phyloP scores from a whole-genome alignment of 495 filamentous ascomycete species.

The Coniosporium apollinis region DNA sequence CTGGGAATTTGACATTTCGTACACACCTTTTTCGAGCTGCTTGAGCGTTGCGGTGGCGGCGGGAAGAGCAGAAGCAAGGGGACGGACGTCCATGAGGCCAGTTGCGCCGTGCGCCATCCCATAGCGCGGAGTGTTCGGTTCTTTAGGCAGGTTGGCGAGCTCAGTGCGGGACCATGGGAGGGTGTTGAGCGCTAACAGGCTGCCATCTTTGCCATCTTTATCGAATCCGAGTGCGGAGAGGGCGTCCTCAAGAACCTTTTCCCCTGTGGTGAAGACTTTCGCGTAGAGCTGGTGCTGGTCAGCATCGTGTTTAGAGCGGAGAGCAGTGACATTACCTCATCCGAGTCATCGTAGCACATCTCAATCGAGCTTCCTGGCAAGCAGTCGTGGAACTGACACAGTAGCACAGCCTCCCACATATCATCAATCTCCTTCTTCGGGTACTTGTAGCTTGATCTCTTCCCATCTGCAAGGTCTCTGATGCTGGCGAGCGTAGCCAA shows the following conservation, averaged over 20 bases:
- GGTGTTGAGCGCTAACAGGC: slow-evolving; percentile 54
- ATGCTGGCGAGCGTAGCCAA: slow-evolving; percentile 76
- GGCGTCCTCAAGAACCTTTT: slow-evolving; percentile 51
- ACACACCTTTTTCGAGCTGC: slow-evolving; percentile 51
- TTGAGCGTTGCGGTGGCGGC: slow-evolving; percentile 40
- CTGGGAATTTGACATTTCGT: slow-evolving; percentile 59
- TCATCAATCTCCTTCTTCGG: slow-evolving; percentile 80
- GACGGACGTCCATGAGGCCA: slow-evolving; percentile 33
- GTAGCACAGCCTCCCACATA: slow-evolving; percentile 76
- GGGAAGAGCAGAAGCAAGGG: slow-evolving; percentile 26
- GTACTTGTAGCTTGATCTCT: slow-evolving; percentile 48
- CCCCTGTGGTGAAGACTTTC: slow-evolving; percentile 61
- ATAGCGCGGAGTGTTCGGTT: slow-evolving; percentile 27
- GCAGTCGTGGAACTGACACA: slow-evolving; percentile 96
- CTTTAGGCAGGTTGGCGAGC: slow-evolving; percentile 41
- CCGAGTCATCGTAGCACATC: slow-evolving; percentile 92
- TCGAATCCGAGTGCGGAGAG: slow-evolving; percentile 47
- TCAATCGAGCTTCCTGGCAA: slow-evolving; percentile 89
- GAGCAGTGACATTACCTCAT: slow-evolving; percentile 34
- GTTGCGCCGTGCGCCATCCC: slow-evolving; percentile 28
- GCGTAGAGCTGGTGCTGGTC: slow-evolving; percentile 45
- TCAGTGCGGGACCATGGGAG: slow-evolving; percentile 67
- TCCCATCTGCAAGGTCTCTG: slow-evolving; percentile 27
- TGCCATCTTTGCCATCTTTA: slow-evolving; percentile 17
- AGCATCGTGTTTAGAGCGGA: slow-evolving; percentile 3